Evolutionary conservation across 768 basidiomycete genomes (phyloP), one percentile per base, ranked within the genome.

Genomic region (Mycena vitilis): DNA sequence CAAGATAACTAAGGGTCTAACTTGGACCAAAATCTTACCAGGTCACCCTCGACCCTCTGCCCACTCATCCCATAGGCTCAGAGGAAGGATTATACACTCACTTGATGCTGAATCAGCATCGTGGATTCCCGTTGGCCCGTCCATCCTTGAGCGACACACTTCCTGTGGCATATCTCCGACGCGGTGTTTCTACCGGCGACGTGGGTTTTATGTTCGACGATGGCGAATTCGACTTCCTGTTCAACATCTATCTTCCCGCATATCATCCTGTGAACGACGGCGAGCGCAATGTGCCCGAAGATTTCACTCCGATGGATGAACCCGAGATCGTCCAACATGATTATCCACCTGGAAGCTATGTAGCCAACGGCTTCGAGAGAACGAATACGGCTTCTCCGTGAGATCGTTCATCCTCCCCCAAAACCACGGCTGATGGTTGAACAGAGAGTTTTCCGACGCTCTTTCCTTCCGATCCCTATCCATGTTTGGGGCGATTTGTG

Each of bases 191-290:
- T 15, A 42, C 44, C 22, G 40, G 56, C 30, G 30, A 30, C 30
- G 30, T 30, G 30, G 56, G 56, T 25, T 9, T 25, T 13, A 13
- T 57, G 4, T 6, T 44, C 5, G 38, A 42, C 8, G 8, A 75
- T 59, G 82, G 82, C 52, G 69, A 66, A 7, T 84, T 84, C 38
- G 77, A 78, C 57, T 77, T 79, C 52, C 75, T 81, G 10, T 83
- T 83, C 73, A 83, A 82, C 63, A 75, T 83, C 8, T 80, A 78
- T 45, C 60, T 78, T 2, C 73, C 81, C 53, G 61, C 69, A 18
- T 63, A 68, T 52, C 68, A 80, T 59, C 78, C 78, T 38, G 74
- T 80, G 54, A 76, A 82, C 40, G 57, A 61, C 2, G 73, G 68
- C 10, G 73, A 75, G 13, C 2, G 8, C 7, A 10, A 13, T 22